Base-by-base conservation (phyloP, 2,329 filamentous ascomycete genomes). In the Fusarium annulatum region DNA sequence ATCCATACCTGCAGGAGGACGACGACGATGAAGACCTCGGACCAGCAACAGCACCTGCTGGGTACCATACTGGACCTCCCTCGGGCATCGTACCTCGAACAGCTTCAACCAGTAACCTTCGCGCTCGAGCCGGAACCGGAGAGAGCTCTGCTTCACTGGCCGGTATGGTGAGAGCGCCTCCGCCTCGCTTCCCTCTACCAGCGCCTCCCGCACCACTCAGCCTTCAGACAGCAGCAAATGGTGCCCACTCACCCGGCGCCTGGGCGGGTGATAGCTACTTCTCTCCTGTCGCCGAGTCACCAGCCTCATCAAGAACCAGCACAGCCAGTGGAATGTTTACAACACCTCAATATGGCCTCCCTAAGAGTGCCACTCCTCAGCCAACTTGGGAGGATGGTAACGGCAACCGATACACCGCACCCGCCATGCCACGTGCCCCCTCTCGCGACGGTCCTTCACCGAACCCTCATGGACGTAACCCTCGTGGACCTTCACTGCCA, bases 231-330 rank as follows among this genome's bases (percentile, higher is more conserved):
- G 85, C 87, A 71, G 72, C 78, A 23, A 77, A 79, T 23, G 80
- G 84, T 51, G 82, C 86, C 56, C 82, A 83, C 59, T 94, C 93
- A 19, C 92, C 94, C 3, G 85, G 86, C 33, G 86, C 89, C 26
- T 87, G 89, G 58, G 86, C 85, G 41, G 89, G 86, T n/a, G 94
- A 95, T 66, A 98, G 95, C 7, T 98, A 98, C 83, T 99, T 99
- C 82, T 98, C 96, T 1, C 96, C 96, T 1, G 88, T 92, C 5
- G 89, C 88, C 39, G 95, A 98, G 61, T 94, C 93, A 1, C 93
- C 94, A 15, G 90, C 91, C 48, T 94, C 92, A 19, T 92, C 92
- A 30, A 88, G 94, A 56, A 92, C 93, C 12, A 95, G 93, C 80
- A 90, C 90, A 3, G 88, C 93, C 9, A 94, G 93, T 45, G 90